Evolutionary conservation across 176 grass and related monocot species (phyloP).

Genomic region (bread wheat (Triticum aestivum)): DNA sequence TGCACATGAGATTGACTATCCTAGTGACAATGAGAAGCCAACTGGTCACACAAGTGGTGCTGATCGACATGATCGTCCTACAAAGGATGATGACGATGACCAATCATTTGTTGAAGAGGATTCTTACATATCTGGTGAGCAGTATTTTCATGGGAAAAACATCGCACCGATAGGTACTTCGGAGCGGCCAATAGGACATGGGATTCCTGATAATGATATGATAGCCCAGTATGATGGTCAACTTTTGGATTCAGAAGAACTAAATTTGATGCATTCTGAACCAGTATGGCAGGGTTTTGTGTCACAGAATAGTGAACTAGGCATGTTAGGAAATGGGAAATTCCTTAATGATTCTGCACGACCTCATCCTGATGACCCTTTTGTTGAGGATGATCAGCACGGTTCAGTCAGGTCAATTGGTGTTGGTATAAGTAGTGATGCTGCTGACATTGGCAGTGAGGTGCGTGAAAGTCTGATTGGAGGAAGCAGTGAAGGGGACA

Average conservation of each 20-base stretch:
- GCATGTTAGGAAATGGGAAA: conserved; percentile 80
- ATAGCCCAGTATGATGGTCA: conserved; percentile 87
- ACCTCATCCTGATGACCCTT: conserved; percentile 67
- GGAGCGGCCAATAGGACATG: conserved; percentile 38
- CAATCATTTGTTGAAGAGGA: conserved; percentile 93
- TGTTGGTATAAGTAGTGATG: conserved; percentile 91
- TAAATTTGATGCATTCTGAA: conserved; percentile 96
- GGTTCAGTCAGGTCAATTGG: conserved; percentile 96
- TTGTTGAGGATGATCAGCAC: conserved; percentile 97
- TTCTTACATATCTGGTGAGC: conserved; percentile 85
- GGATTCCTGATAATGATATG: conserved; percentile 67
- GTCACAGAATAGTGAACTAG: conserved; percentile 80
- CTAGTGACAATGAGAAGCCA: conserved; percentile 94
- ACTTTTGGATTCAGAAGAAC: conserved; percentile 86
- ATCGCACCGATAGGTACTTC: conserved; percentile 50
- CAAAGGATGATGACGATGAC: conserved; percentile 83
- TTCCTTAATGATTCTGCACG: conserved; percentile 50
- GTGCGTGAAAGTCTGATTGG: conserved; percentile 93
- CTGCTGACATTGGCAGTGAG: conserved; percentile 97
- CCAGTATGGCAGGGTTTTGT: conserved; percentile 97
- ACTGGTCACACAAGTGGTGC: conserved; percentile 44
- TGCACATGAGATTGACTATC: conserved; percentile 97
- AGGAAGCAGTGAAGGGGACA: conserved; percentile 97
- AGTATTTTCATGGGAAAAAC: conserved; percentile 67
- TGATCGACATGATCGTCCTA: conserved; percentile 60